A percentile compares a stretch with the other conserved stretches of the same genome.
Conservation (phyloP, 345 rosid species). For the Trapa bicornis region DNA sequence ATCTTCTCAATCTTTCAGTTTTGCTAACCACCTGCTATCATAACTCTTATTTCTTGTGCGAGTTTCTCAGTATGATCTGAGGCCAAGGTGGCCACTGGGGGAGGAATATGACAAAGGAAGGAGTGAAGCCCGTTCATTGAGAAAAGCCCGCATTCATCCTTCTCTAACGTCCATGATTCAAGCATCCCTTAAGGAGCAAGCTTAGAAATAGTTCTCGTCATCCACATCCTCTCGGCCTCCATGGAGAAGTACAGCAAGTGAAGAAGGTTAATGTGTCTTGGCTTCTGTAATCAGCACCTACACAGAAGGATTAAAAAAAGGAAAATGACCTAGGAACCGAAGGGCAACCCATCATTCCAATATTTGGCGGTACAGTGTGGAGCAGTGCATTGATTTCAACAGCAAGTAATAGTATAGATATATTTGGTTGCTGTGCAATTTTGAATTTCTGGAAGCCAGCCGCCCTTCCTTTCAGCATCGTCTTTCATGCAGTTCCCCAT, state of each 20-base stretch:
- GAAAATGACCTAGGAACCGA: not conserved
- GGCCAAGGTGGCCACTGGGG: slow-evolving; percentile 93
- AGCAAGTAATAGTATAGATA: not conserved
- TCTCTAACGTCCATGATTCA: slow-evolving; percentile 76
- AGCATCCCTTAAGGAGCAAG: slow-evolving; percentile 35
- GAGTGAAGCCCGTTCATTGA: slow-evolving; percentile 70
- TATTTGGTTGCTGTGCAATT: not conserved
- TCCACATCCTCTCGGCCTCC: not conserved
- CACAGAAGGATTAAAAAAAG: too few species aligned
- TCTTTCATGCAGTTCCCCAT: too few species aligned
- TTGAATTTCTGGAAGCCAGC: not conserved
- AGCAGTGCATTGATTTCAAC: not conserved
- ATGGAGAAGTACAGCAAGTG: not conserved
- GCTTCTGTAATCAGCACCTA: too few species aligned
- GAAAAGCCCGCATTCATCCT: slow-evolving; percentile 65
- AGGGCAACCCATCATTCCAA: too few species aligned
- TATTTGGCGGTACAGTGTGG: not conserved
- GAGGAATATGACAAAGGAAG: slow-evolving; percentile 74
- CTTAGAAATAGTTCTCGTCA: not conserved
- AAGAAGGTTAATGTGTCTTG: too few species aligned
- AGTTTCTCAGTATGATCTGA: slow-evolving; percentile 57
- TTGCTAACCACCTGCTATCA: not conserved
- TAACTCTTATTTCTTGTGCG: slow-evolving; percentile 2
- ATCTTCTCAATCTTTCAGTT: not conserved
- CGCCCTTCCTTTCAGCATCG: not conserved